phyloP scores from a whole-genome alignment of 306 rosid species.

The Dalbergia cochinchinensis region DNA sequence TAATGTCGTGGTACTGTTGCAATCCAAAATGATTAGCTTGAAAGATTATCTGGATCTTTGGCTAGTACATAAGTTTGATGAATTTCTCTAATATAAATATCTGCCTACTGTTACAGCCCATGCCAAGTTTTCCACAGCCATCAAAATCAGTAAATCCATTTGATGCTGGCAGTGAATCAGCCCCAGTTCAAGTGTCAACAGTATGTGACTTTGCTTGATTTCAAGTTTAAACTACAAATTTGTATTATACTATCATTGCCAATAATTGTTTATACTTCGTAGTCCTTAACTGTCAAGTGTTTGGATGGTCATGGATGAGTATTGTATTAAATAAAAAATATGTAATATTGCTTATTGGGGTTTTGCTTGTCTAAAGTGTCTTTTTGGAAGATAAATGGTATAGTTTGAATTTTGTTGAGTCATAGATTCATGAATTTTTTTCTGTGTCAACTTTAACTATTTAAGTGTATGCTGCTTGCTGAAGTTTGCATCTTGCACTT shows the following conservation, averaged over 20 bases:
- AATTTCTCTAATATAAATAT: constrained; percentile 43
- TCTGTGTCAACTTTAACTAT: constrained; percentile 1
- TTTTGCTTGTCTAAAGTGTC: constrained; percentile 15
- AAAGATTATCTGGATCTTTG: constrained; percentile 38
- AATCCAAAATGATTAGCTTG: constrained; percentile 41
- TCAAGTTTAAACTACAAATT: constrained; percentile 17
- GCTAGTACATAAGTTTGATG: constrained; percentile 38
- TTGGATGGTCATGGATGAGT: constrained; percentile 37
- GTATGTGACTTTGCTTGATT: constrained; percentile 58
- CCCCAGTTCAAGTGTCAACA: constrained; percentile 63
- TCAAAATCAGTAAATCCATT: constrained; percentile 83
- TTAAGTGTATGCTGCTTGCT: background rate
- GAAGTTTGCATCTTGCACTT: constrained; percentile 34
- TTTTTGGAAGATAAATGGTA: constrained; percentile 22
- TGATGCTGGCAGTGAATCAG: constrained; percentile 64
- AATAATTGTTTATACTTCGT: constrained; percentile 9
- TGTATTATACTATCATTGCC: constrained; percentile 19
- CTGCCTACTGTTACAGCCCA: constrained; percentile 65
- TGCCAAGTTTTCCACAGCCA: constrained; percentile 63
- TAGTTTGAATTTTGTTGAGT: constrained; percentile 11
- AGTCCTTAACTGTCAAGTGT: constrained; percentile 5
- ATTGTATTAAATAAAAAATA: constrained; percentile 21
- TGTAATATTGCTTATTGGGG: background rate
- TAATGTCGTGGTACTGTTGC: constrained; percentile 64
- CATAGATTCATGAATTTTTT: background rate